phyloP scores from a whole-genome alignment of 306 rosid genomes.

The Erythrophleum fordii region DNA sequence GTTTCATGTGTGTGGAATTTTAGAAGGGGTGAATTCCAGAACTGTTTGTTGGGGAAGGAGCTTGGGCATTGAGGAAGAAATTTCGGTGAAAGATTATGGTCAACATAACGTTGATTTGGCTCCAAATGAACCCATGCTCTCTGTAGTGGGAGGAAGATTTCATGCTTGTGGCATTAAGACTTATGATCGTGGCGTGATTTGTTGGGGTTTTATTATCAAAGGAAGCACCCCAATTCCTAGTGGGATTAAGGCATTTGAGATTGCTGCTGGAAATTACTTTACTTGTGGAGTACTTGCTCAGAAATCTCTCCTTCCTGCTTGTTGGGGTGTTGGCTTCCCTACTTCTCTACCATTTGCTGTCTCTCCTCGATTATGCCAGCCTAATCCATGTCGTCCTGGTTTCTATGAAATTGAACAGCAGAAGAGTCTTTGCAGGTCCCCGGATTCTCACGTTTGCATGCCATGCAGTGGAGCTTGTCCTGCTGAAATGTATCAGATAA shows the following conservation, averaged over 20 bases:
- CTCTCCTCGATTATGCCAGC: slow-evolving; percentile 67
- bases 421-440: slow-evolving; percentile 60
- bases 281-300: slow-evolving; percentile 85
- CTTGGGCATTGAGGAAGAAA: slow-evolving; percentile 70
- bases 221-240: slow-evolving; percentile 71
- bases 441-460: slow-evolving; percentile 61
- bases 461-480: slow-evolving; percentile 79
- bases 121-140: slow-evolving; percentile 73
- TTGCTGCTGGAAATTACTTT: slow-evolving; percentile 88
- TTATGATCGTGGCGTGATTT: slow-evolving; percentile 70
- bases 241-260: slow-evolving; percentile 62
- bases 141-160: slow-evolving; percentile 88
- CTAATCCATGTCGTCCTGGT: slow-evolving; percentile 74
- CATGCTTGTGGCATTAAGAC: slow-evolving; percentile 95
- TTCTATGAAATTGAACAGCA: slow-evolving; percentile 60
- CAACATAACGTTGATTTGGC: slow-evolving; percentile 73
- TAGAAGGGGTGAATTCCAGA: slow-evolving; percentile 63
- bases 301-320: slow-evolving; percentile 74
- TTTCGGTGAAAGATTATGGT: slow-evolving; percentile 55
- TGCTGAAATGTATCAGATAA: slow-evolving; percentile 68
- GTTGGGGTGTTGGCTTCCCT: slow-evolving; percentile 95
- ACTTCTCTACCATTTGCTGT: slow-evolving; percentile 79
- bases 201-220: slow-evolving; percentile 82
- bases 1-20: slow-evolving; percentile 88
- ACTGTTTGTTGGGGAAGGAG: slow-evolving; percentile 92